A percentile compares a stretch with the other conserved stretches of the same genome.
phyloP scores from a whole-genome alignment of 495 filamentous ascomycete genomes.

The Amorphotheca resinae region DNA sequence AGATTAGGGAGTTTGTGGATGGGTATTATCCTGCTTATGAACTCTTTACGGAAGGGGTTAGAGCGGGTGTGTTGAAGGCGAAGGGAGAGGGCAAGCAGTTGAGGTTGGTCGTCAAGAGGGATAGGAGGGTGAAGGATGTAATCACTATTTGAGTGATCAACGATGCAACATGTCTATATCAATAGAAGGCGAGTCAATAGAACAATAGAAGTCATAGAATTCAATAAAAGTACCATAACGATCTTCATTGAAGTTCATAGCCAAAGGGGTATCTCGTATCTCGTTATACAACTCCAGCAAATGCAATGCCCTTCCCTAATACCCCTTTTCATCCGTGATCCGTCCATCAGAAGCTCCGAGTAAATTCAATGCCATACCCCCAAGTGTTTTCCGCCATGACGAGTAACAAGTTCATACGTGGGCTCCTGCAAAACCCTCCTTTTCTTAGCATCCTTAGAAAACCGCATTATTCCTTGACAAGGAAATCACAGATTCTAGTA shows the following conservation, averaged over 20 bases:
- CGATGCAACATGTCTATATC: too few species aligned
- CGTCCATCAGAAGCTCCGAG: not conserved
- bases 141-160: conserved; percentile 6
- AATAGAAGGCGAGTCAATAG: too few species aligned
- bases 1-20: conserved; percentile 41
- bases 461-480: too few species aligned
- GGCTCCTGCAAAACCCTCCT: too few species aligned
- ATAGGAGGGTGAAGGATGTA: conserved; percentile 48
- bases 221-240: too few species aligned
- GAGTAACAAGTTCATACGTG: too few species aligned
- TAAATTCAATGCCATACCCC: not conserved
- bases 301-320: not conserved
- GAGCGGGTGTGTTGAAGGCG: conserved; percentile 46
- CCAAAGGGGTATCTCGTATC: conserved; percentile 19
- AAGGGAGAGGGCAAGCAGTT: conserved; percentile 45
- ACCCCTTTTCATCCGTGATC: not conserved
- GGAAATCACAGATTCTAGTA: too few species aligned
- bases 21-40: conserved; percentile 53
- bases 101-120: conserved; percentile 55
- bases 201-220: not conserved
- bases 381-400: not conserved
- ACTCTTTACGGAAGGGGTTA: conserved; percentile 57
- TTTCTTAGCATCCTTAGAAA: too few species aligned
- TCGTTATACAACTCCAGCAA: conserved; percentile 5
- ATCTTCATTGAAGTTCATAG: not conserved